phyloP scores from a whole-genome alignment of 2,329 filamentous ascomycete species.

The Xylaria sp. region DNA sequence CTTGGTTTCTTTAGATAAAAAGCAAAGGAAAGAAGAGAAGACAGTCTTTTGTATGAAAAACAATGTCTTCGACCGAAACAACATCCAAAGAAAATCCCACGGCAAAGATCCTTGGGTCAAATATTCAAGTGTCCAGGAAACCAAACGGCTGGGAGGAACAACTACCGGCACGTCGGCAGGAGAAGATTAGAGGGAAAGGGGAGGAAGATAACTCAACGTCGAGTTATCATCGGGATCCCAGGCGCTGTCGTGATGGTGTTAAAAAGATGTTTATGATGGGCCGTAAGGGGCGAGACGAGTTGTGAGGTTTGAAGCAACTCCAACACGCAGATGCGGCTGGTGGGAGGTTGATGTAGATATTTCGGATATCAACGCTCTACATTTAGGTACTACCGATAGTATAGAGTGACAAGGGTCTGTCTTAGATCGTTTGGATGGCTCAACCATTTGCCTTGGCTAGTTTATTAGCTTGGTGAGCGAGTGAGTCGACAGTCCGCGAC shows the following conservation, averaged over 20 bases:
- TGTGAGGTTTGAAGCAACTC: constrained; percentile 33
- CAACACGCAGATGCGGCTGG: constrained; percentile 36
- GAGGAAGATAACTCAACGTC: constrained; percentile 30
- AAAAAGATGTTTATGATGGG: constrained; percentile 23
- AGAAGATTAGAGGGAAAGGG: constrained; percentile 33
- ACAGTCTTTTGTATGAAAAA: constrained; percentile 45
- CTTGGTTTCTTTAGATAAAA: constrained; percentile 42
- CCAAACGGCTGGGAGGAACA: constrained; percentile 24
- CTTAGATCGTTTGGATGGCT: constrained; percentile 50
- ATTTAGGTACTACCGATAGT: constrained; percentile 16
- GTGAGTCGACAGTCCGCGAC: constrained; percentile 34
- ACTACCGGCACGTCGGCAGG: constrained; percentile 38
- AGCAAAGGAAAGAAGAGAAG: constrained; percentile 46
- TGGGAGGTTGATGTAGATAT: constrained; percentile 44
- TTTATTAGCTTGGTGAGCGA: constrained; percentile 26
- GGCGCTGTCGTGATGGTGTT: constrained; percentile 20
- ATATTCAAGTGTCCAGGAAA: constrained; percentile 56
- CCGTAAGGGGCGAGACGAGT: constrained; percentile 30
- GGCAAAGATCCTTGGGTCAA: constrained; percentile 46
- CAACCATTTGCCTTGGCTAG: constrained; percentile 36
- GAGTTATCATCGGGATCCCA: constrained; percentile 36
- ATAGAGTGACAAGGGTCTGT: constrained; percentile 42
- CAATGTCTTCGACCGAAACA: constrained; percentile 45
- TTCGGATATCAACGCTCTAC: constrained; percentile 46
- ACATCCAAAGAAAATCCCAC: constrained; percentile 43